Evolutionary conservation across 306 rosid species (phyloP), one percentile per base, ranked within the genome.

Genomic region (Cucurbita pepo): DNA sequence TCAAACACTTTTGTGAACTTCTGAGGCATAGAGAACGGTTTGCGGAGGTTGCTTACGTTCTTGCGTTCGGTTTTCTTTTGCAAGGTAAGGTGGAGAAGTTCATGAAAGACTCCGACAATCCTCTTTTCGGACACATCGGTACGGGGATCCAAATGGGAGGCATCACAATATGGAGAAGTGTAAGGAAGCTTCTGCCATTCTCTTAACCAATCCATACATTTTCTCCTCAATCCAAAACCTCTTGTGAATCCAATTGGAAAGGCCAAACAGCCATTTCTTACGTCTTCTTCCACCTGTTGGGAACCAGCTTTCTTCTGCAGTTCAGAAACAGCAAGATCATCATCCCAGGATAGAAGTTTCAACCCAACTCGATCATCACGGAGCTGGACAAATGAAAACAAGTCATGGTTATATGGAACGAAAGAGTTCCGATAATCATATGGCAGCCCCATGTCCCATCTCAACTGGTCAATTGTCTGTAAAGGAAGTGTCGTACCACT

Each of bases 161-260:
- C 79, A 75, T 82, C 80, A 5, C 58, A 30, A 70, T 90, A 87
- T 5, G 98, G 97, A 43, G 94, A 87, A 64, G 91, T 85, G 48
- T 88, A 93, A n/a, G 96, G 98, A 47, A 93, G 96, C 77, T 54
- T 87, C 73, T 93, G 96, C 97, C 97, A 90, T 76, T 93, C 98
- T 75, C 69, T 87, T 80, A 93, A 81, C 94, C 97, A 90, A 57
- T 87, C 94, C 87, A 86, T 87, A 81, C 94, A 82, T 82, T 90
- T 93, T 58, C 91, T 88, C 81, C 72, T 88, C 84, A 90, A 69
- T 64, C 98, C 97, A 72, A 86, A 93, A 53, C 98, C 98, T 82
- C 98, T 85, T 0, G 96, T 83, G 67, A 90, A 93, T 73, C 98
- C 81, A 52, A 88, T 40, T 30, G 96, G 94, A 83, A 90, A 93